Conservation (phyloP, 192 early-diverging fungal species). For the Pilobolus umbonatus region DNA sequence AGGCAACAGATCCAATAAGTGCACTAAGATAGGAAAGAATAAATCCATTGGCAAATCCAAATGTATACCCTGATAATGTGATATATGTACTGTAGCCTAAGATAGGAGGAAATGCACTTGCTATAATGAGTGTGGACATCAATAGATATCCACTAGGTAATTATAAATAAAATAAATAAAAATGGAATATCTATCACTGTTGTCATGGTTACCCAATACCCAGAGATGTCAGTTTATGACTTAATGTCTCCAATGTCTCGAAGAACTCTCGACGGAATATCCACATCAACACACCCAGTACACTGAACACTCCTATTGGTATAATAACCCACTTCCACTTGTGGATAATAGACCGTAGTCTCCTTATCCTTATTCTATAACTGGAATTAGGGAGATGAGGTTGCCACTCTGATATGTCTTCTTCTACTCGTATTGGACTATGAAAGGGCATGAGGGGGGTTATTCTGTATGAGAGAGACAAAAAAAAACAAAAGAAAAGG, state of each 20-base stretch:
- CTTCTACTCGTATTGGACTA: neutral
- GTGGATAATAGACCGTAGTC: no score
- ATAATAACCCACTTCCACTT: neutral
- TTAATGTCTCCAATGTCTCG: conserved; percentile 33
- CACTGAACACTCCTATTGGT: neutral
- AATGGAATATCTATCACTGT: neutral
- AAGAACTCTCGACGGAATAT: conserved; percentile 38
- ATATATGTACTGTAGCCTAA: conserved; percentile 63
- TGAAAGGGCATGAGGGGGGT: neutral
- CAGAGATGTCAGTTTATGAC: conserved; percentile 32
- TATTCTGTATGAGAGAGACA: neutral
- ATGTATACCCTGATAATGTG: conserved; percentile 63
- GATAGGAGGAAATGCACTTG: conserved; percentile 64
- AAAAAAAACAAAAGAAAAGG: neutral
- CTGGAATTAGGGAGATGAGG: no score
- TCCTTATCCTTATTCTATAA: no score
- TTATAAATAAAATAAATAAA: neutral
- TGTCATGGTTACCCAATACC: conserved; percentile 32
- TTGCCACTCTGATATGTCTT: neutral
- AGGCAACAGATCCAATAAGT: conserved; percentile 44
- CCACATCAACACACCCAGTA: conserved; percentile 28
- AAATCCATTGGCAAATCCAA: conserved; percentile 56
- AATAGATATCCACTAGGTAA: conserved; percentile 39
- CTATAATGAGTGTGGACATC: conserved; percentile 47
- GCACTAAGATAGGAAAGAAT: conserved; percentile 56